Evolutionary conservation across 306 rosid species (phyloP), one percentile per base, ranked within the genome.

Genomic region (Begonia fuchsioides): DNA sequence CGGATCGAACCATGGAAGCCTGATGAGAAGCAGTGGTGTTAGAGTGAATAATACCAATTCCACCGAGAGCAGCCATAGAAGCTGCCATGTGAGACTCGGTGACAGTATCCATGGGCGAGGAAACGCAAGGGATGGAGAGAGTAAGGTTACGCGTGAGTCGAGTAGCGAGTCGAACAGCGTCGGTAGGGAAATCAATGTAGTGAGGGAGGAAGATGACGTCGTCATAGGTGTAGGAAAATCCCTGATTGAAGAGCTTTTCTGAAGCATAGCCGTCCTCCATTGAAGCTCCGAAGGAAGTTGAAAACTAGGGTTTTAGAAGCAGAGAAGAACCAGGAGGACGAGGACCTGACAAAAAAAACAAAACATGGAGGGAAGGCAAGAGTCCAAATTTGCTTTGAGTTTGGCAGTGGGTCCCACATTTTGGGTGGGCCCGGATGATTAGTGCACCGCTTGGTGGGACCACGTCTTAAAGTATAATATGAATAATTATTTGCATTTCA

Each of bases 41-140:
- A 38, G 85, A 66, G 66, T 83, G 96, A 44, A 83, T 14, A 49
- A 87, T 14, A 5, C 87, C 85, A 53, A 87, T 58, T 13, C 85
- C 94, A 1, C 94, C 94, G 0, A 83, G 76, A 0, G 96, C 62
- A 1, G 96, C 96, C 85, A 87, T 83, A 57, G 93, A 56, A 4
- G 72, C 47, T 39, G 94, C 87, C 96, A 83, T 87, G 65, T 64
- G 39, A 1, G 85, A 45, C 59, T 83, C 96, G 8, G 93, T 83
- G 44, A 87, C 85, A 12, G 94, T 83, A 56, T 87, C 96, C 96
- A 87, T 83, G 0, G 96, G 96, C n/a, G 96, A 87, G n/a, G 96
- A 77, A 11, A 83, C 81, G 55, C 83, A 55, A 38, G 96, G 96
- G n/a, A 71, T 46, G 11, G 76, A 56, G 49, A 83, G 87, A 0